Conservation (phyloP, 306 rosid species). For the Trifolium dubium region DNA sequence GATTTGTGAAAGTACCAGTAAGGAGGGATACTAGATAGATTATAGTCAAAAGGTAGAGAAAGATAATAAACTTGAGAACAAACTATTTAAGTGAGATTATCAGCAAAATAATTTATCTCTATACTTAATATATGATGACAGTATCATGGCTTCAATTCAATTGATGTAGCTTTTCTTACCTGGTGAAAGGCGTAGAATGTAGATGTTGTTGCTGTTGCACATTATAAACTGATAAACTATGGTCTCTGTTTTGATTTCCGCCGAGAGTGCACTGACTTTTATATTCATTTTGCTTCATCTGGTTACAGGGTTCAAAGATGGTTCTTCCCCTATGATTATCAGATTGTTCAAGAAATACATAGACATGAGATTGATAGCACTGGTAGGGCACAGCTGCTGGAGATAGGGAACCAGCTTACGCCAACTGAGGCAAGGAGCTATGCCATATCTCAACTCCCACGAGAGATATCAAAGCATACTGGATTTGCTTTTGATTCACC, state of each 20-base stretch:
- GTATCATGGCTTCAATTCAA: background rate
- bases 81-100: background rate
- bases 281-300: constrained; percentile 32
- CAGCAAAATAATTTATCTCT: background rate
- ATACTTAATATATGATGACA: background rate
- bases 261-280: background rate
- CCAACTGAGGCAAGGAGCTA: constrained; percentile 80
- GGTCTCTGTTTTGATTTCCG: background rate
- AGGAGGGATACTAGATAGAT: background rate
- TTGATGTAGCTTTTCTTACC: background rate
- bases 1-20: background rate
- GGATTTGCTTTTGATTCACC: constrained; percentile 98
- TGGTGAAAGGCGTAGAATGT: constrained; percentile 1
- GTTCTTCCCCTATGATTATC: constrained; percentile 95
- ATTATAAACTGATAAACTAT: background rate
- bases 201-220: constrained; percentile 1
- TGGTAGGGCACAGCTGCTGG: constrained; percentile 64
- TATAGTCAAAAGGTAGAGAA: constrained; percentile 9
- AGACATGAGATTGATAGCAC: constrained; percentile 70
- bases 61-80: background rate
- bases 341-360: constrained; percentile 88
- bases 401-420: constrained; percentile 66
- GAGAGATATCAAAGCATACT: constrained; percentile 77
- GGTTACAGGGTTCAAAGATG: constrained; percentile 84
- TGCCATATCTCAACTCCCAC: constrained; percentile 84